Evolutionary conservation across 2,329 filamentous ascomycete species (phyloP).

Genomic region (Hyphodiscus sp.): DNA sequence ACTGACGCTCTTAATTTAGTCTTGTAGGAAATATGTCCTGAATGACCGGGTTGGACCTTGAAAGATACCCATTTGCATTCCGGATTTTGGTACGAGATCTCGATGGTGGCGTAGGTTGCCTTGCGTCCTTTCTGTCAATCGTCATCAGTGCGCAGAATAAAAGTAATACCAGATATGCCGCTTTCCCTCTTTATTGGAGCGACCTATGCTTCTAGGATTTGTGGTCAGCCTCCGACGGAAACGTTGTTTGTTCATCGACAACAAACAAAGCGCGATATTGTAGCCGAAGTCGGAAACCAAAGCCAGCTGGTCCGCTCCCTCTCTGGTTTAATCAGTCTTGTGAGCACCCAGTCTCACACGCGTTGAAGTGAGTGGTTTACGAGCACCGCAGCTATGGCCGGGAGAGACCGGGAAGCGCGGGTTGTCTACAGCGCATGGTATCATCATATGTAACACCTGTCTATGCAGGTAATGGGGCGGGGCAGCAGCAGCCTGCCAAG

Average conservation of each 20-base stretch:
- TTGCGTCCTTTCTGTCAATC: neutral
- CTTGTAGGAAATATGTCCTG: conserved; percentile 27
- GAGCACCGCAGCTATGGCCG: conserved; percentile 13
- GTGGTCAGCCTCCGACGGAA: neutral
- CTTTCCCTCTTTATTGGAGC: neutral
- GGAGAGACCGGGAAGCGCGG: conserved; percentile 4
- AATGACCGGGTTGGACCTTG: conserved; percentile 15
- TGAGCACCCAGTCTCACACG: conserved; percentile 9
- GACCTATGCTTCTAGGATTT: neutral
- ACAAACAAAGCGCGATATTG: neutral
- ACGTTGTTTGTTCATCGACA: neutral
- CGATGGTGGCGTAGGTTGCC: neutral
- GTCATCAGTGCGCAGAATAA: neutral
- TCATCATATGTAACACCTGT: neutral
- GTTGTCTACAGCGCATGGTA: neutral
- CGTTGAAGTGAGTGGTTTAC: conserved; percentile 6
- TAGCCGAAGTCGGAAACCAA: neutral
- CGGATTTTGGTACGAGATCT: neutral
- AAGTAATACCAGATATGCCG: too few relatives aligned
- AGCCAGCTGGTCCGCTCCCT: neutral
- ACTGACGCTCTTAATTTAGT: conserved; percentile 18
- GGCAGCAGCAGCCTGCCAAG: neutral
- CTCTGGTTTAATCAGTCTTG: neutral
- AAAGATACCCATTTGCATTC: conserved; percentile 8
- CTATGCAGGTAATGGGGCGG: neutral